phyloP scores from a whole-genome alignment of 768 basidiomycete genomes.

The Mycena albidolilacea region DNA sequence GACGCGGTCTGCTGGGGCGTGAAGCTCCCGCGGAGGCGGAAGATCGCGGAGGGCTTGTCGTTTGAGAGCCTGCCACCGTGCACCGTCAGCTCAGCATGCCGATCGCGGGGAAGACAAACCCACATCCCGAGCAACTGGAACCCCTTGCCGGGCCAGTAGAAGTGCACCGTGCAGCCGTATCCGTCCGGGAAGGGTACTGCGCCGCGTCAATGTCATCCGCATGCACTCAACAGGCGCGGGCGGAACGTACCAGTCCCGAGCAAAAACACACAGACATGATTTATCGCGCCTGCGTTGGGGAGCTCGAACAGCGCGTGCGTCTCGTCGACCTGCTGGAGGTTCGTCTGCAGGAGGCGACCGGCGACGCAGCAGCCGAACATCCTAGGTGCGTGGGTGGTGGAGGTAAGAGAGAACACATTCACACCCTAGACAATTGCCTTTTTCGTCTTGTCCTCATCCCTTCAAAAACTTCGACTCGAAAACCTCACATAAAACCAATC shows the following conservation, averaged over 20 bases:
- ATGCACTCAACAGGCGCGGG: not conserved
- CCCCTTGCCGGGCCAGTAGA: constrained; percentile 89
- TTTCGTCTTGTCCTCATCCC: not conserved
- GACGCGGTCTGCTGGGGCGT: constrained; percentile 50
- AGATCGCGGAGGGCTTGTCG: constrained; percentile 91
- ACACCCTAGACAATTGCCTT: constrained; percentile 16
- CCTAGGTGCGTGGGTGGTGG: not conserved
- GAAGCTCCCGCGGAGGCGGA: constrained; percentile 82
- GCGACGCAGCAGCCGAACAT: constrained; percentile 91
- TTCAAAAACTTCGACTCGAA: no score
- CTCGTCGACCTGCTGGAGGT: constrained; percentile 85
- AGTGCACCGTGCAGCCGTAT: constrained; percentile 88
- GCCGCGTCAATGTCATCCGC: constrained; percentile 7
- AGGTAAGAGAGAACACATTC: not conserved
- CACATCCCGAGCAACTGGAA: constrained; percentile 91
- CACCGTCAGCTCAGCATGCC: not conserved
- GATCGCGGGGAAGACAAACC: constrained; percentile 45
- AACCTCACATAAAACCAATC: not conserved
- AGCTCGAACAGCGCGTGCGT: constrained; percentile 88
- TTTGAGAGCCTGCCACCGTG: constrained; percentile 78
- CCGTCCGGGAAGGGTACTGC: constrained; percentile 86
- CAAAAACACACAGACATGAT: constrained; percentile 90
- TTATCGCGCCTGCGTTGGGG: constrained; percentile 77
- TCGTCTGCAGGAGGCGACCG: constrained; percentile 84
- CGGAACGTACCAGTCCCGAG: constrained; percentile 75